Conservation (phyloP, 306 rosid species). For the Fragaria ananassa region DNA sequence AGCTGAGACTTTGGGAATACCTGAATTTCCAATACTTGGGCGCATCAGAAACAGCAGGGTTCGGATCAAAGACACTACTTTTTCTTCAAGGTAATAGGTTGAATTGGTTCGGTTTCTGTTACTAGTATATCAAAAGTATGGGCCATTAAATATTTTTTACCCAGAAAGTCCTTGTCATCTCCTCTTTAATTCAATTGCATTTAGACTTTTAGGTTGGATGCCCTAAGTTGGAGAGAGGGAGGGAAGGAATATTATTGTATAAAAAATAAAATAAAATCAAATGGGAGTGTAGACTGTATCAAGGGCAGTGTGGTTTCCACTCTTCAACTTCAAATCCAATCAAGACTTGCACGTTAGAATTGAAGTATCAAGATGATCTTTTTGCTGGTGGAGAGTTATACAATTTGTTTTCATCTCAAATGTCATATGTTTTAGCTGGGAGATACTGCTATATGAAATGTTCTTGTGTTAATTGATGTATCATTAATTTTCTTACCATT, state of each 20-base stretch:
- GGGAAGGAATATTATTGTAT: too few relatives aligned
- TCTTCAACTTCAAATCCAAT: not conserved
- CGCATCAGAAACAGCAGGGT: constrained; percentile 87
- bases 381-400: not conserved
- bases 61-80: constrained; percentile 88
- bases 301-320: not conserved
- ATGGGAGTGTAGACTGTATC: not conserved
- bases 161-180: not conserved
- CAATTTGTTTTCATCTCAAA: not conserved
- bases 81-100: constrained; percentile 77
- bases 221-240: not conserved
- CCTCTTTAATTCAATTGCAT: not conserved
- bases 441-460: not conserved
- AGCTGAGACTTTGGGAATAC: constrained; percentile 69
- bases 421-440: not conserved
- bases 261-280: not conserved
- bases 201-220: not conserved
- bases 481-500: constrained; percentile 12
- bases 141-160: not conserved
- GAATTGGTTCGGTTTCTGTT: not conserved
- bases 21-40: constrained; percentile 86
- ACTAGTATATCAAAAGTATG: not conserved
- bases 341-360: not conserved
- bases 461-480: not conserved
- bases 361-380: not conserved